Evolutionary conservation across 1,139 yeast genomes (phyloP).

Genomic region (Yamadazyma triangularis): DNA sequence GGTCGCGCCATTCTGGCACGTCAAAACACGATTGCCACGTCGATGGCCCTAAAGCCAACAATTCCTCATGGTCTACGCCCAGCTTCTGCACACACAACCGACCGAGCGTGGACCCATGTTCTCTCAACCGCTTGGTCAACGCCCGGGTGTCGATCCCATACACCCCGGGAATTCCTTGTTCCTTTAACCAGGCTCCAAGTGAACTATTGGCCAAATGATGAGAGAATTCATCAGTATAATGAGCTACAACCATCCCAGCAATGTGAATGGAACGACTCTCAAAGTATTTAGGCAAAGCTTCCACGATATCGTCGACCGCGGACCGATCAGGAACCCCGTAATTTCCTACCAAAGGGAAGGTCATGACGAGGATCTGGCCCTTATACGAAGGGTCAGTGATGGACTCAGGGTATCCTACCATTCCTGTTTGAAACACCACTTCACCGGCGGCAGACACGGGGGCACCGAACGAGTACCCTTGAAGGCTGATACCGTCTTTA

Average conservation of each 20-base stretch:
- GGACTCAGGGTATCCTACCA: conserved; percentile 99
- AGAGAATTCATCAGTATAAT: conserved; percentile 93
- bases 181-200: conserved; percentile 89
- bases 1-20: conserved; percentile 87
- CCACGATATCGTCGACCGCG: conserved; percentile 66
- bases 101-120: conserved; percentile 89
- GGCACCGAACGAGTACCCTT: conserved; percentile 99
- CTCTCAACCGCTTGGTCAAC: conserved; percentile 88
- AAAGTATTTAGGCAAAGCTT: conserved; percentile 82
- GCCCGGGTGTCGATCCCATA: conserved; percentile 98
- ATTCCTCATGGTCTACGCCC: conserved; percentile 31
- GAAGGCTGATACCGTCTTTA: conserved; percentile 82
- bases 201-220: conserved; percentile 92
- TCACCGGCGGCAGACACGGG: conserved; percentile 90
- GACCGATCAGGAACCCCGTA: conserved; percentile 97
- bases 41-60: conserved; percentile 15
- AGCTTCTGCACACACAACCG: conserved; percentile 64
- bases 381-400: conserved; percentile 98
- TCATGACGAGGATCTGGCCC: conserved; percentile 95
- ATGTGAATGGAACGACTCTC: conserved; percentile 90
- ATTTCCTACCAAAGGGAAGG: conserved; percentile 96
- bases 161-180: conserved; percentile 90
- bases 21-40: conserved; percentile 64
- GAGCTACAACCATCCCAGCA: conserved; percentile 96
- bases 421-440: conserved; percentile 98